A percentile compares a stretch with the other conserved stretches of the same genome.
Conservation (phyloP, 371 early-diverging fungal species). For the Mortierella sp. region DNA sequence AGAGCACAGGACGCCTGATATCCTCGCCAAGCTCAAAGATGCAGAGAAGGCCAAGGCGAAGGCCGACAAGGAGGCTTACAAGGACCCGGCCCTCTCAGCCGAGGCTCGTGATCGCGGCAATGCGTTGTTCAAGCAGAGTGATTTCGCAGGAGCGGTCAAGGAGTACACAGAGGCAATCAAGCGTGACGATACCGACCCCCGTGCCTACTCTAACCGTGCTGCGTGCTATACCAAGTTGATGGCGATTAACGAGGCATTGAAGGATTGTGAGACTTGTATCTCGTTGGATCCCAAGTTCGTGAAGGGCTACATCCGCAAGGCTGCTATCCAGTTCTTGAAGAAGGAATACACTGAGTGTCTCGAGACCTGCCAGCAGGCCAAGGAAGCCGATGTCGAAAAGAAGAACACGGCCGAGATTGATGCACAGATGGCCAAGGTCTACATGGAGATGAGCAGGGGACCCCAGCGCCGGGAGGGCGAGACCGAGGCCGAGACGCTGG, state of each 20-base stretch:
- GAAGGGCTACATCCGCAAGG: slow-evolving; percentile 98
- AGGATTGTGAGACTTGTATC: slow-evolving; percentile 94
- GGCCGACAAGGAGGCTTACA: slow-evolving; percentile 87
- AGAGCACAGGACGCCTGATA: slow-evolving; percentile 96
- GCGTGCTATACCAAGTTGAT: slow-evolving; percentile 96
- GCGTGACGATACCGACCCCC: slow-evolving; percentile 91
- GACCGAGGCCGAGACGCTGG: slow-evolving; percentile 83
- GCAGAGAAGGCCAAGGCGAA: slow-evolving; percentile 86
- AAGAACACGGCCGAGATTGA: slow-evolving; percentile 89
- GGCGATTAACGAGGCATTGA: slow-evolving; percentile 94
- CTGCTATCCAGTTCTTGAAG: slow-evolving; percentile 89
- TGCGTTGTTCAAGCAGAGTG: slow-evolving; percentile 88
- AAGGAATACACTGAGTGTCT: slow-evolving; percentile 88
- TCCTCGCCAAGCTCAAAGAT: slow-evolving; percentile 90
- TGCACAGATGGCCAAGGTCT: slow-evolving; percentile 81
- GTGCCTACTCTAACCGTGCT: slow-evolving; percentile 96
- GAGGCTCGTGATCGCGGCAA: slow-evolving; percentile 96
- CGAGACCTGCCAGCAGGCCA: slow-evolving; percentile 85
- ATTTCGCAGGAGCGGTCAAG: slow-evolving; percentile 93
- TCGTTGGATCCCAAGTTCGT: slow-evolving; percentile 89
- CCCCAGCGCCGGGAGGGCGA: slow-evolving; percentile 59
- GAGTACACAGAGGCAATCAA: slow-evolving; percentile 97
- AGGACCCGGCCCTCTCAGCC: slow-evolving; percentile 84
- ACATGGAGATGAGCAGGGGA: slow-evolving; percentile 78
- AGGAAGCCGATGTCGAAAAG: slow-evolving; percentile 82